Evolutionary conservation across 176 grass and related monocot genomes (phyloP).

Genomic region (Ensete ventricosum): DNA sequence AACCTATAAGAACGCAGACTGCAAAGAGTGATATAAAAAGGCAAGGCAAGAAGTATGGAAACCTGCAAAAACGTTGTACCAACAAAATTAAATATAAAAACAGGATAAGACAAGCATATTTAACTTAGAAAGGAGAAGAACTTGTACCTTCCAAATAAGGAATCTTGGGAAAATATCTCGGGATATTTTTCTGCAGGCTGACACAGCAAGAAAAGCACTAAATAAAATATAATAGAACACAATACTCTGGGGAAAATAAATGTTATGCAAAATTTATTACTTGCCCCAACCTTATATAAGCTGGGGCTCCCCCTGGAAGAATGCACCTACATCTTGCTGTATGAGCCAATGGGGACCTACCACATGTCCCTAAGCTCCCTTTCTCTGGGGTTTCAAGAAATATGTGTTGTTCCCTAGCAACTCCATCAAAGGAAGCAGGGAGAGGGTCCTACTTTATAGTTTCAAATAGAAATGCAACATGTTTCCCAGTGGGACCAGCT

Average conservation of each 20-base stretch:
- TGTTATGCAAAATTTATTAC: neutral
- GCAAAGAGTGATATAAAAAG: slow-evolving; percentile 57
- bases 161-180: slow-evolving; percentile 38
- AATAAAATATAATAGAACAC: slow-evolving; percentile 11
- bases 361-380: no score
- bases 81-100: neutral
- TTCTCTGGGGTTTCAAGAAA: no score
- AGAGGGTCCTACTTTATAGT: no score
- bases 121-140: slow-evolving; percentile 4
- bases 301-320: no score
- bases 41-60: slow-evolving; percentile 78
- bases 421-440: no score
- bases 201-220: slow-evolving; percentile 5
- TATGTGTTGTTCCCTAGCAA: no score
- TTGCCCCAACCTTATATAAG: neutral
- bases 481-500: no score
- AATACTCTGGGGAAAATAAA: neutral
- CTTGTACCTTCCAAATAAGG: slow-evolving; percentile 45
- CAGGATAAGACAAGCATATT: neutral
- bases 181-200: slow-evolving; percentile 78
- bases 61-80: slow-evolving; percentile 34
- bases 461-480: no score
- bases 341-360: no score
- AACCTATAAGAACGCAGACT: slow-evolving; percentile 39
- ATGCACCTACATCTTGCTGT: no score